Conservation (phyloP, 768 basidiomycete genomes). For the Tulasnella sp. region DNA sequence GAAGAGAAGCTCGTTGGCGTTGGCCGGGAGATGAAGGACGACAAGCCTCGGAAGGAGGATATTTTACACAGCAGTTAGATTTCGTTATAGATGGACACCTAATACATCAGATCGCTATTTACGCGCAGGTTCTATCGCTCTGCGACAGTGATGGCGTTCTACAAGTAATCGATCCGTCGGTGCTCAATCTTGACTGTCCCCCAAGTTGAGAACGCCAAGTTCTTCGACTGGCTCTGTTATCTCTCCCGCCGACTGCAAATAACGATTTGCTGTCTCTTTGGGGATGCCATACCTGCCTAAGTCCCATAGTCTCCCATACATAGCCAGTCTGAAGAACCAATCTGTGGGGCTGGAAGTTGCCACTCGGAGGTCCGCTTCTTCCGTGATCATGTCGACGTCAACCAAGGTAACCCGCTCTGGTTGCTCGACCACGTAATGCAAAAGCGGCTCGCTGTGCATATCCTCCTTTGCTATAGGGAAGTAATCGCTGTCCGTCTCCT, state of each 20-base stretch:
- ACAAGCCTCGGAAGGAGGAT: slow-evolving; percentile 84
- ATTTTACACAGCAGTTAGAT: slow-evolving; percentile 39
- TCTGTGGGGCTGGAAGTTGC: background rate
- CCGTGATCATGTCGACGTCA: background rate
- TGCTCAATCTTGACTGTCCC: too few relatives aligned
- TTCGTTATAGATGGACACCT: slow-evolving; percentile 1
- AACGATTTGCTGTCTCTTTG: background rate
- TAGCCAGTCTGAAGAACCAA: background rate
- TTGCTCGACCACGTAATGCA: background rate
- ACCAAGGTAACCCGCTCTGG: background rate
- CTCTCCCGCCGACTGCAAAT: background rate
- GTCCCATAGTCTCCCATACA: background rate
- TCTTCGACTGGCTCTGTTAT: background rate
- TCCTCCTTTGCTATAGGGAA: background rate
- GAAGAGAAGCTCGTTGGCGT: slow-evolving; percentile 77
- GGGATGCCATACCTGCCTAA: background rate
- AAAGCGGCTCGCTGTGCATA: background rate
- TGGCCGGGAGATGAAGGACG: slow-evolving; percentile 71
- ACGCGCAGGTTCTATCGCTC: background rate
- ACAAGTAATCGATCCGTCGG: too few relatives aligned
- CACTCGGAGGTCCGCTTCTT: background rate
- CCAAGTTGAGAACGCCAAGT: background rate
- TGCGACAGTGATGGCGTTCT: too few relatives aligned
- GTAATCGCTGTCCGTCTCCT: slow-evolving; percentile 4
- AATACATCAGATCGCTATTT: slow-evolving; percentile 6